phyloP scores from a whole-genome alignment of 371 early-diverging fungal species.

The Rhizopus sp. region DNA sequence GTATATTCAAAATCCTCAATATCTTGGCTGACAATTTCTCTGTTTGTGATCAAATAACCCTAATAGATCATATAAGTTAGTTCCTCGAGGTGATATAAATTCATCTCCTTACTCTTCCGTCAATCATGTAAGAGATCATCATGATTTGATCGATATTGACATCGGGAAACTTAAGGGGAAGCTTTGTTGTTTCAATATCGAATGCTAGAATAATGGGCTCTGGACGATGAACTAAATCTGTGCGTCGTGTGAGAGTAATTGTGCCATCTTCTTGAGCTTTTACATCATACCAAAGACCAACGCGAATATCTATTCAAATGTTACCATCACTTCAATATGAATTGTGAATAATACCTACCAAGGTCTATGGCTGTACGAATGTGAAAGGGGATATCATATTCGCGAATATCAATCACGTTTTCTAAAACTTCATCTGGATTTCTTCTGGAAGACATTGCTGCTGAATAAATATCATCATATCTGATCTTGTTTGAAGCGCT shows the following conservation, averaged over 20 bases:
- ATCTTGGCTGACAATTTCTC: slow-evolving; percentile 95
- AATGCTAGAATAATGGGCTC: slow-evolving; percentile 97
- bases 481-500: slow-evolving; percentile 36
- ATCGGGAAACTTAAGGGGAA: slow-evolving; percentile 99
- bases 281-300: slow-evolving; percentile 96
- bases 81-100: background rate
- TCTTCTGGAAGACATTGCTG: slow-evolving; percentile 35
- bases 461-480: slow-evolving; percentile 26
- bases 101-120: slow-evolving; percentile 74
- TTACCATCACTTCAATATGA: background rate
- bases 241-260: slow-evolving; percentile 66
- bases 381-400: slow-evolving; percentile 95
- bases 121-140: slow-evolving; percentile 99
- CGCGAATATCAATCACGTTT: slow-evolving; percentile 85
- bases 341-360: slow-evolving; percentile 44
- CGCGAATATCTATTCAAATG: slow-evolving; percentile 76
- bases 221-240: slow-evolving; percentile 92
- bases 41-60: slow-evolving; percentile 98
- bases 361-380: slow-evolving; percentile 92
- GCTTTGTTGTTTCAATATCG: slow-evolving; percentile 99
- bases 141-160: slow-evolving; percentile 92
- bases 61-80: slow-evolving; percentile 23
- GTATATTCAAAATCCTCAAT: slow-evolving; percentile 99
- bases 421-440: slow-evolving; percentile 51
- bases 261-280: slow-evolving; percentile 54